Conservation (phyloP, 306 rosid genomes). For the Dryas octopetala region DNA sequence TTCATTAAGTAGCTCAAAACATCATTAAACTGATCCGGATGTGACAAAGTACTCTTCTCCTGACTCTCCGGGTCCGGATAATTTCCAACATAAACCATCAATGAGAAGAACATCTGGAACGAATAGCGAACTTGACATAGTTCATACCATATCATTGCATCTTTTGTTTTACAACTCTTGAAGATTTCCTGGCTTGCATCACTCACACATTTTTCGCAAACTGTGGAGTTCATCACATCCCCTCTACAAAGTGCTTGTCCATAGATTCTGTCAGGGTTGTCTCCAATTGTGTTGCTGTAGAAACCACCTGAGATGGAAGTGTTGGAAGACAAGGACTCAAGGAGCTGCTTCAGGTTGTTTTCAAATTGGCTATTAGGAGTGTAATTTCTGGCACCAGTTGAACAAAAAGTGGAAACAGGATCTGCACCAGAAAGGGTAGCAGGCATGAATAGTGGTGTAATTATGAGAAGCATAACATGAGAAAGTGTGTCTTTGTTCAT, state of each 20-base stretch:
- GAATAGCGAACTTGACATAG: constrained; percentile 61
- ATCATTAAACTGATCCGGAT: constrained; percentile 17
- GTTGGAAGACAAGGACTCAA: constrained; percentile 40
- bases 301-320: constrained; percentile 38
- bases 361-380: constrained; percentile 29
- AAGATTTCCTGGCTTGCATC: constrained; percentile 46
- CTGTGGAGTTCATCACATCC: constrained; percentile 49
- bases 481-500: background rate
- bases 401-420: constrained; percentile 35
- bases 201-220: constrained; percentile 44
- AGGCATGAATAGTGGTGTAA: constrained; percentile 20
- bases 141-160: constrained; percentile 63
- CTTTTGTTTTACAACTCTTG: constrained; percentile 32
- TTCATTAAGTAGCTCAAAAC: constrained; percentile 32
- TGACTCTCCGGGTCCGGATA: constrained; percentile 9
- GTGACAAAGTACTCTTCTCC: constrained; percentile 23
- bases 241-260: constrained; percentile 72
- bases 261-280: constrained; percentile 31
- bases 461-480: constrained; percentile 25
- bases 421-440: constrained; percentile 33
- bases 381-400: constrained; percentile 30
- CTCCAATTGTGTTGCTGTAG: constrained; percentile 27
- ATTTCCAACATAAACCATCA: constrained; percentile 41
- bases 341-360: constrained; percentile 41
- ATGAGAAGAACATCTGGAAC: constrained; percentile 36